A percentile compares a stretch with the other conserved stretches of the same genome.
phyloP scores from a whole-genome alignment of 495 filamentous ascomycete genomes.

The Gamarada debralockiae region DNA sequence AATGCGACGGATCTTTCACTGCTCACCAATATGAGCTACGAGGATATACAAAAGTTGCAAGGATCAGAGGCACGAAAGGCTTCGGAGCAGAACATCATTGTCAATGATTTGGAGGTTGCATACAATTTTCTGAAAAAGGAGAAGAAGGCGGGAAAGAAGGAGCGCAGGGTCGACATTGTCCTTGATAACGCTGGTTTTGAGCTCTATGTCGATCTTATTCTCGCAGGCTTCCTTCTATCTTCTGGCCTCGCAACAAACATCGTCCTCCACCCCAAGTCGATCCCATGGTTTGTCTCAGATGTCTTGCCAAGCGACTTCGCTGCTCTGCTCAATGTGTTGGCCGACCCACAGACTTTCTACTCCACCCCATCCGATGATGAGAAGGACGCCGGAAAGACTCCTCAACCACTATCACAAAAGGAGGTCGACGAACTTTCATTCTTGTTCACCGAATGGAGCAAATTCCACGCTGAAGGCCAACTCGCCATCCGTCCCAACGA shows the following conservation, averaged over 20 bases:
- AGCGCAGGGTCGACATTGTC: slow-evolving; percentile 80
- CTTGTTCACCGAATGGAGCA: slow-evolving; percentile 77
- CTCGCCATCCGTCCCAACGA: slow-evolving; percentile 72
- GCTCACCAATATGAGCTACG: slow-evolving; percentile 83
- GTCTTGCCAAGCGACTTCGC: slow-evolving; percentile 82
- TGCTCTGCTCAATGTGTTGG: slow-evolving; percentile 72
- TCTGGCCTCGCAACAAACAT: slow-evolving; percentile 78
- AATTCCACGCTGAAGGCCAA: slow-evolving; percentile 75
- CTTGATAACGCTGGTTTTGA: slow-evolving; percentile 97
- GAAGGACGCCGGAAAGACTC: slow-evolving; percentile 45
- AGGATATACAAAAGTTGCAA: slow-evolving; percentile 95
- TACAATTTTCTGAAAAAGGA: slow-evolving; percentile 67
- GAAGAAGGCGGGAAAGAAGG: slow-evolving; percentile 50
- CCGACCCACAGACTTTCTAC: slow-evolving; percentile 72
- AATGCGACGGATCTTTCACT: slow-evolving; percentile 95
- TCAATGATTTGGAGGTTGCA: slow-evolving; percentile 73
- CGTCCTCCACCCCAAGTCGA: slow-evolving; percentile 87
- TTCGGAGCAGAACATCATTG: slow-evolving; percentile 82
- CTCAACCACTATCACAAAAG: slow-evolving; percentile 56
- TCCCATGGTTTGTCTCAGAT: slow-evolving; percentile 98
- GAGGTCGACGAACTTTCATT: slow-evolving; percentile 67
- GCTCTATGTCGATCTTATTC: slow-evolving; percentile 87
- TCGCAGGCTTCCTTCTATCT: slow-evolving; percentile 83
- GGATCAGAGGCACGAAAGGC: slow-evolving; percentile 79
- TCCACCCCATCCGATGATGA: slow-evolving; percentile 65